Evolutionary conservation across 2,329 filamentous ascomycete genomes (phyloP), one percentile per base, ranked within the genome.

Genomic region (Ramichloridium luteum): DNA sequence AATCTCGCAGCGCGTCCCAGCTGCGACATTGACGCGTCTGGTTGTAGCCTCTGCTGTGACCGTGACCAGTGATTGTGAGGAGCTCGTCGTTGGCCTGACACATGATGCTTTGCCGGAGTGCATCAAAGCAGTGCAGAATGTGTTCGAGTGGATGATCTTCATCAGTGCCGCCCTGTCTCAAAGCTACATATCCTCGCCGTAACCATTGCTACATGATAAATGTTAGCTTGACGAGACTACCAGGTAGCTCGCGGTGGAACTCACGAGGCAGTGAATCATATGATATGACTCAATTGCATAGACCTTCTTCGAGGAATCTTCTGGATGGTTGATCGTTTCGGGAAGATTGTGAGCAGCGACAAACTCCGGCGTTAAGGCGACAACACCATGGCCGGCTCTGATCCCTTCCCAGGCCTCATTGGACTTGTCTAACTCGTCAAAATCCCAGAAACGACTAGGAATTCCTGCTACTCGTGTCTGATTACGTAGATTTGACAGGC

Each of bases 211-310:
- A 23, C 8, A n/a, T n/a, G n/a, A 13, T 27, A 13, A 17, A 30
- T 16, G 4, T 17, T 30, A 8, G 4, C n/a, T 4, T 15, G 6
- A 4, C 6, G 15, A 16, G 28, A 6, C 12, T 10, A 16, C 6
- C 13, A 12, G 13, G 11, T 13, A 35, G 23, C 13, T 27, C n/a
- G n/a, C 15, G 22, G 25, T 8, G 16, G 28, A 8, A 32, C 6
- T 13, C 30, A 20, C 3, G 17, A 42, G 23, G 27, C 40, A 42
- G 25, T 42, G 40, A 11, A 42, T 31, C 16, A 36, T 32, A 28
- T 42, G 40, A 10, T 42, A 40, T 10, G 30, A 28, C 28, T 42
- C 40, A n/a, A 42, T 30, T 3, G 37, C 26, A 29, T 42, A 42
- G 3, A 42, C 30, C 8, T 25, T 31, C 23, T 36, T 30, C n/a